Evolutionary conservation across 306 rosid genomes (phyloP).

Genomic region (Castanospermum australe): DNA sequence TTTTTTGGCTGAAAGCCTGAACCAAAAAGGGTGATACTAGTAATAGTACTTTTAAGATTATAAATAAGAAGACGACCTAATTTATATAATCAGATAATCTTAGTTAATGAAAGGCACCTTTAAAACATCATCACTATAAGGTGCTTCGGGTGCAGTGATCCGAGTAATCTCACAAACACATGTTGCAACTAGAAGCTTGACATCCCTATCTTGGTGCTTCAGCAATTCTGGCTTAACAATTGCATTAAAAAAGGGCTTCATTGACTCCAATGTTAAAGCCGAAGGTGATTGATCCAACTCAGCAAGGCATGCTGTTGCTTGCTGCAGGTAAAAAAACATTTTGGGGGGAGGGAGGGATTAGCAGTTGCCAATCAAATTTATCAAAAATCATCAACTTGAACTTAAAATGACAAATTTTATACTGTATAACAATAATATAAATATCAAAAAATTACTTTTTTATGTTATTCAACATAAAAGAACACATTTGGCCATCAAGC

Average conservation of each 20-base stretch:
- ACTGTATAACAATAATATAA: not conserved
- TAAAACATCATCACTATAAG: conserved; percentile 84
- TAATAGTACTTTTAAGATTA: not conserved
- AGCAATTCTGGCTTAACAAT: conserved; percentile 85
- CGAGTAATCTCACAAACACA: conserved; percentile 96
- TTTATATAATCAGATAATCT: conserved; percentile 17
- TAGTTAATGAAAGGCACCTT: conserved; percentile 54
- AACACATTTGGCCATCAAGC: not conserved
- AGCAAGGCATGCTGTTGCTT: conserved; percentile 79
- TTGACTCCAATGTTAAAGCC: conserved; percentile 64
- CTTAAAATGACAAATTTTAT: not conserved
- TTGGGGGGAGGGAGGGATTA: not conserved
- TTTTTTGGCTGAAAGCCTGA: not conserved
- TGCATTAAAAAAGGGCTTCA: conserved; percentile 83
- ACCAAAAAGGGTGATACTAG: not conserved
- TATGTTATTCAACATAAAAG: not conserved
- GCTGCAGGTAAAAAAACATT: conserved; percentile 60
- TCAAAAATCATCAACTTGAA: not conserved
- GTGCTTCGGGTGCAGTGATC: conserved; percentile 98
- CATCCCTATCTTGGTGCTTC: conserved; percentile 92
- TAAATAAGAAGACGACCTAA: not conserved
- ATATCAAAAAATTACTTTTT: not conserved
- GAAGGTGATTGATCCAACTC: conserved; percentile 95
- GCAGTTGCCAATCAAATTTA: not conserved
- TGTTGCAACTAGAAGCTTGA: conserved; percentile 94